These are phyloP conservation scores for Trichophyton verrucosum DNA, from an alignment of 2,329 filamentous ascomycete genomes.

Conservation along the genomic window DNA sequence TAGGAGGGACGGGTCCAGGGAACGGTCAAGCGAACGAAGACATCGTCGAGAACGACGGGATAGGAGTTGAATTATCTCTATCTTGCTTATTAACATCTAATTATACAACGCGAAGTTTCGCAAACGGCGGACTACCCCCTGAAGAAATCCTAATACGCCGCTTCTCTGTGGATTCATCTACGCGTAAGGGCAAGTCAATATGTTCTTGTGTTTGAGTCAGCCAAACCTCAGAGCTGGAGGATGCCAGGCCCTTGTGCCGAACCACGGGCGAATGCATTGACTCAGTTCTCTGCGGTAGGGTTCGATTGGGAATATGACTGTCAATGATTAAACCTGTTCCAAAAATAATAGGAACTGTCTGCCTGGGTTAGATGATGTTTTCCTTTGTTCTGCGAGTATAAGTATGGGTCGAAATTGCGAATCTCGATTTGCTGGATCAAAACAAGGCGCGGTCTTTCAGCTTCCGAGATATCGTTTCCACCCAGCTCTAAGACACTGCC, in stretches of 20 bases:
- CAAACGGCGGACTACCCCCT: not conserved
- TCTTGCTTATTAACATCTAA: not conserved
- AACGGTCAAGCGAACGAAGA: constrained; percentile 11
- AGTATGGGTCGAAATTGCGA: not conserved
- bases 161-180: not conserved
- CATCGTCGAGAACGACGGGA: constrained; percentile 21
- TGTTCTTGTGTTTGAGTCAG: not conserved
- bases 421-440: not conserved
- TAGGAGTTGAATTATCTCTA: constrained; percentile 10
- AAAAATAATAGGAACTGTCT: not conserved
- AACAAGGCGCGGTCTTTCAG: constrained; percentile 10
- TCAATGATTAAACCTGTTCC: not conserved
- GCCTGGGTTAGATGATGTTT: not conserved
- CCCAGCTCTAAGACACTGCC: constrained; percentile 56
- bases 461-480: constrained; percentile 66
- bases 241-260: not conserved
- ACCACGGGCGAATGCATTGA: not conserved
- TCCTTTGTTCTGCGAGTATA: not conserved
- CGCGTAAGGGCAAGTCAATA: not conserved
- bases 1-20: constrained; percentile 15
- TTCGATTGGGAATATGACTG: not conserved
- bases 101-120: not conserved
- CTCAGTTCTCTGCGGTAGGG: not conserved
- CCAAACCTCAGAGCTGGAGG: not conserved
- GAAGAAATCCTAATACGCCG: not conserved